Evolutionary conservation across 1,139 yeast genomes (phyloP).

Genomic region (Sugiyamaella neomexicana): DNA sequence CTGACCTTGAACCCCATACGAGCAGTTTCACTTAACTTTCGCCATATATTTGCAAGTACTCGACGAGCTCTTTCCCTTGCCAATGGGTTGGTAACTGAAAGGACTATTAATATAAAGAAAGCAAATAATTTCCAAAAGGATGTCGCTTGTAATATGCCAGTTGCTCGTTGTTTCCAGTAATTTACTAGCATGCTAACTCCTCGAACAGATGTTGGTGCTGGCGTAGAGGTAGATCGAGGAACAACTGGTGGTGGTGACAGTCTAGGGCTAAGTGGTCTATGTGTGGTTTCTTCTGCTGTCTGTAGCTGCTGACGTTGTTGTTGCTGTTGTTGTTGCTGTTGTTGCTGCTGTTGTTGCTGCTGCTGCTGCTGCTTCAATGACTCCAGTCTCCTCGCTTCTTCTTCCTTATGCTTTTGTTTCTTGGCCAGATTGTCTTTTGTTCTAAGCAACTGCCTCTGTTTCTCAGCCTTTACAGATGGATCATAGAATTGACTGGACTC

Average conservation of each 20-base stretch:
- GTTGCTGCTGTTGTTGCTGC: slow-evolving; percentile 4
- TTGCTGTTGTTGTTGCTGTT: slow-evolving; percentile 4
- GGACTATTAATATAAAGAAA: slow-evolving; percentile 25
- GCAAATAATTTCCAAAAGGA: slow-evolving; percentile 18
- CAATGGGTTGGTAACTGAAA: slow-evolving; percentile 25
- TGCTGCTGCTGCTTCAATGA: slow-evolving; percentile 2
- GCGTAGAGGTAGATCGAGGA: neutral
- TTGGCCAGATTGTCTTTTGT: slow-evolving; percentile 11
- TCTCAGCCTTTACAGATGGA: slow-evolving; percentile 17
- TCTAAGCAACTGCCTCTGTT: slow-evolving; percentile 18
- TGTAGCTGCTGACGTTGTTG: neutral
- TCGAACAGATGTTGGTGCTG: neutral
- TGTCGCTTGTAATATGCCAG: neutral
- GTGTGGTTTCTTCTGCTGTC: too few relatives aligned
- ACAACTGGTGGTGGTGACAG: too few relatives aligned
- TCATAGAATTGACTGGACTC: slow-evolving; percentile 21
- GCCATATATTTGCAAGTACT: slow-evolving; percentile 22
- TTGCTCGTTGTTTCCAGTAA: slow-evolving; percentile 14
- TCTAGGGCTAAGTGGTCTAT: too few relatives aligned
- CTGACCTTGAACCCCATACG: slow-evolving; percentile 34
- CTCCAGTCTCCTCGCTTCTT: slow-evolving; percentile 1
- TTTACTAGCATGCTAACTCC: neutral
- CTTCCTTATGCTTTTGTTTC: slow-evolving; percentile 2
- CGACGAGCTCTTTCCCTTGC: slow-evolving; percentile 23
- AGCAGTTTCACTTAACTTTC: slow-evolving; percentile 26